Conservation (phyloP, 805 yeast species). For the Candida stauntonica region DNA sequence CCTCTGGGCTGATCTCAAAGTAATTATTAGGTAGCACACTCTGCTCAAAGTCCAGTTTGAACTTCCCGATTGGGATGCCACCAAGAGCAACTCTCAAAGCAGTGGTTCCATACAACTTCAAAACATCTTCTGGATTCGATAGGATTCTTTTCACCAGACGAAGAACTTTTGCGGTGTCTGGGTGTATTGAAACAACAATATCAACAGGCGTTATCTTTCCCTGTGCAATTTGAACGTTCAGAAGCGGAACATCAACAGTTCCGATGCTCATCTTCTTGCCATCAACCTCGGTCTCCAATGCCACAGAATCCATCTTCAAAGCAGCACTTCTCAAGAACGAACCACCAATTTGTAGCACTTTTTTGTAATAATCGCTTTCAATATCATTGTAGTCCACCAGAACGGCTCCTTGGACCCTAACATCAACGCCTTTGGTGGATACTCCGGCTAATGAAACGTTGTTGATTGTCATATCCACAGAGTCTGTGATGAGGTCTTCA, state of each 20-base stretch:
- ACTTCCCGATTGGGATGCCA: constrained; percentile 29
- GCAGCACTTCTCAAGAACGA: constrained; percentile 26
- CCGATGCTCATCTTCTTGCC: constrained; percentile 29
- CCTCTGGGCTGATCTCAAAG: constrained; percentile 18
- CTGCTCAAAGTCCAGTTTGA: constrained; percentile 30
- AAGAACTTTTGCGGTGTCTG: constrained; percentile 31
- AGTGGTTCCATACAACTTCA: constrained; percentile 34
- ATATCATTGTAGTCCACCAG: constrained; percentile 31
- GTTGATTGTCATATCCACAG: constrained; percentile 30
- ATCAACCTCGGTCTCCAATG: constrained; percentile 25
- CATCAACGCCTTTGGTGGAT: constrained; percentile 29
- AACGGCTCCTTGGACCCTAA: constrained; percentile 30
- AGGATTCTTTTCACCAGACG: constrained; percentile 31
- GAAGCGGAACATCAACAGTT: constrained; percentile 29
- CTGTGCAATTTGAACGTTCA: constrained; percentile 30
- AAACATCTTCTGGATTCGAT: constrained; percentile 27
- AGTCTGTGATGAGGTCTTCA: constrained; percentile 30
- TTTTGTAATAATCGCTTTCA: constrained; percentile 24
- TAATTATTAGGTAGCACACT: constrained; percentile 25
- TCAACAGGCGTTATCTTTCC: constrained; percentile 25
- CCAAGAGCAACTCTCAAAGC: constrained; percentile 31
- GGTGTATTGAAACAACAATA: constrained; percentile 29
- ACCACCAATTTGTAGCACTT: constrained; percentile 32
- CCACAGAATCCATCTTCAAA: constrained; percentile 29
- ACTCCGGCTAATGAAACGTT: constrained; percentile 30